Conservation (phyloP, 257 asterid species). For the Thymus quinquecostatus region DNA sequence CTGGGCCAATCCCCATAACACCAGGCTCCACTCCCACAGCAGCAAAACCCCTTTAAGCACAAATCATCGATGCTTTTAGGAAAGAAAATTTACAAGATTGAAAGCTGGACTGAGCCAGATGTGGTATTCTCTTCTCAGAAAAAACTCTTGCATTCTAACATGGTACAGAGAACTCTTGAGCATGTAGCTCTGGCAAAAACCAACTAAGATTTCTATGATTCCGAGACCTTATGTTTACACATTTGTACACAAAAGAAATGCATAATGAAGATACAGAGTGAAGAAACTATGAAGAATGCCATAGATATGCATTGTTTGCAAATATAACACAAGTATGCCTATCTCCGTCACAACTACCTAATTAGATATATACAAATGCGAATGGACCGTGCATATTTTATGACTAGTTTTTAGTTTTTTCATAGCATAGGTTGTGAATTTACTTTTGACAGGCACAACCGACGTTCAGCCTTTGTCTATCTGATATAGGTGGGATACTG, state of each 20-base stretch:
- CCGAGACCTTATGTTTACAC: too few relatives aligned
- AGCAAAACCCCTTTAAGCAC: slow-evolving; percentile 72
- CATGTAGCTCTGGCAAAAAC: neutral
- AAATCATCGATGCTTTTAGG: slow-evolving; percentile 4
- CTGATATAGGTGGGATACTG: neutral
- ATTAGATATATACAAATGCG: neutral
- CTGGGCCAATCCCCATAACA: slow-evolving; percentile 97
- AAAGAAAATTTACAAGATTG: neutral
- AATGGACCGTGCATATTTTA: too few relatives aligned
- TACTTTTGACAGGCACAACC: neutral
- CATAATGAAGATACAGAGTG: neutral
- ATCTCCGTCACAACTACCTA: neutral
- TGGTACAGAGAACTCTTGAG: neutral
- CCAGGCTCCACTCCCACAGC: slow-evolving; percentile 96
- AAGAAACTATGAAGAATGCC: neutral
- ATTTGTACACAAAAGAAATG: neutral
- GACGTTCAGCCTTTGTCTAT: neutral
- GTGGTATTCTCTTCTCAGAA: neutral
- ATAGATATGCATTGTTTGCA: neutral
- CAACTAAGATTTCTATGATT: neutral
- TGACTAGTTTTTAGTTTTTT: too few relatives aligned
- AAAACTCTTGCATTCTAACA: neutral
- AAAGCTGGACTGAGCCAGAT: neutral
- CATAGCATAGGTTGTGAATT: neutral
- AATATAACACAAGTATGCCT: neutral